Percentiles rank a stretch among this genome's conserved stretches.
Evolutionary conservation across 1,139 yeast species (phyloP).

Genomic region (Wickerhamomyces sp.): DNA sequence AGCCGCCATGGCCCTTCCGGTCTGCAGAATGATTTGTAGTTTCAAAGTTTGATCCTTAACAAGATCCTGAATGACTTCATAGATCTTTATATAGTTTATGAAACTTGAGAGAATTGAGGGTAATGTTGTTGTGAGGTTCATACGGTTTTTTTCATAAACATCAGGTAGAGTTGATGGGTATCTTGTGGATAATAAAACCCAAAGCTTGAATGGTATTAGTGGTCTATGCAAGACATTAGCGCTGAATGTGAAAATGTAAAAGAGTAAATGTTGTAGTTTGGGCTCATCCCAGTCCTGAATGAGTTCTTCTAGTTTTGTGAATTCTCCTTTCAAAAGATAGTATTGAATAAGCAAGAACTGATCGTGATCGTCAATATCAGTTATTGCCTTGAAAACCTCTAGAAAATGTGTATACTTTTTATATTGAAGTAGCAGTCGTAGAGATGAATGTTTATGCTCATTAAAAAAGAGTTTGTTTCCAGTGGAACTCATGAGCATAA

Average conservation of each 20-base stretch:
- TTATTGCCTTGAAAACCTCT: constrained; percentile 2
- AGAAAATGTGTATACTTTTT: constrained; percentile 9
- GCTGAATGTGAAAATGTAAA: neutral
- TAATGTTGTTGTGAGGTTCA: neutral
- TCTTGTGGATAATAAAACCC: neutral
- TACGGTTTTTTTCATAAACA: neutral
- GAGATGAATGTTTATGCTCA: constrained; percentile 1
- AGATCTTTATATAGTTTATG: neutral
- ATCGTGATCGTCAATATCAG: neutral
- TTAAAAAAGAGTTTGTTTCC: neutral
- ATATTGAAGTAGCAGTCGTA: constrained; percentile 8
- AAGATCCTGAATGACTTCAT: neutral
- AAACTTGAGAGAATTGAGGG: neutral
- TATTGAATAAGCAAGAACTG: neutral
- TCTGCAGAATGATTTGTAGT: neutral
- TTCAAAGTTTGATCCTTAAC: neutral
- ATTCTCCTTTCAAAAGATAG: neutral
- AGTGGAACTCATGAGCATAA: neutral
- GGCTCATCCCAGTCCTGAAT: neutral
- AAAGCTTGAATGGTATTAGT: neutral
- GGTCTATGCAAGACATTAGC: neutral
- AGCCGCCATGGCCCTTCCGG: neutral
- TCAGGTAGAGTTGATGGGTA: neutral
- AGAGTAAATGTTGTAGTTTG: neutral
- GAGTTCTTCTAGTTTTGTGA: neutral